Percentiles rank a stretch among this genome's conserved stretches.
Evolutionary conservation across 495 filamentous ascomycete genomes (phyloP).

Genomic region (Penicillium daleae): DNA sequence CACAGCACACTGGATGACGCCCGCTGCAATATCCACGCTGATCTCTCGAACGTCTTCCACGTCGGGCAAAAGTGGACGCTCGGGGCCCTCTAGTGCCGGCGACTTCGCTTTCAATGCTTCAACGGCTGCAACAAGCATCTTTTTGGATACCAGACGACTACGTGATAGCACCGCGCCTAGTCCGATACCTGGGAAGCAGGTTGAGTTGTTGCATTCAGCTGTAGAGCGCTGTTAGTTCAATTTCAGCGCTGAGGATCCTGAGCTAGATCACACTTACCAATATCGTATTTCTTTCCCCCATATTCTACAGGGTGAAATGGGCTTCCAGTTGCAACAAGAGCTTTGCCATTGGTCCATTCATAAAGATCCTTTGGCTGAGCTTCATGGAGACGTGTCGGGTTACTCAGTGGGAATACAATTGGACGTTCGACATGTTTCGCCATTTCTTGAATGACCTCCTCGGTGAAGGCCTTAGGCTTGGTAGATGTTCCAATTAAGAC

Average conservation of each 20-base stretch:
- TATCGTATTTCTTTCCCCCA: slow-evolving; percentile 63
- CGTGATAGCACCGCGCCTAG: slow-evolving; percentile 75
- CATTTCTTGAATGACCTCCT: slow-evolving; percentile 77
- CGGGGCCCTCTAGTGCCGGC: slow-evolving; percentile 65
- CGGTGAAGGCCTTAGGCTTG: slow-evolving; percentile 75
- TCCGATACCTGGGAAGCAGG: slow-evolving; percentile 85
- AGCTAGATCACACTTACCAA: slow-evolving; percentile 48
- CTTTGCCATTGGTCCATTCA: slow-evolving; percentile 76
- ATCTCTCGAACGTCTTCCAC: slow-evolving; percentile 75
- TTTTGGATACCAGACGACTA: slow-evolving; percentile 64
- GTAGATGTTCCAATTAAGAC: slow-evolving; percentile 86
- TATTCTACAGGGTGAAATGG: slow-evolving; percentile 80
- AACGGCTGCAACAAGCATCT: slow-evolving; percentile 81
- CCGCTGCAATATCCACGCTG: slow-evolving; percentile 75
- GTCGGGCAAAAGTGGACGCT: slow-evolving; percentile 70
- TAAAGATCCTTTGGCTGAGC: slow-evolving; percentile 78
- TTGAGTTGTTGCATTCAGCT: slow-evolving; percentile 91
- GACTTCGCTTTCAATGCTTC: slow-evolving; percentile 71
- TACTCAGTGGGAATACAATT: slow-evolving; percentile 83
- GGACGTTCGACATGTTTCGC: slow-evolving; percentile 75
- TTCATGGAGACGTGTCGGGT: slow-evolving; percentile 85
- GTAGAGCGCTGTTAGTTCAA: slow-evolving; percentile 4
- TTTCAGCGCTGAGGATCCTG: neutral
- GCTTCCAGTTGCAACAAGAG: slow-evolving; percentile 81
- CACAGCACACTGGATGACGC: slow-evolving; percentile 74